Conservation (phyloP, 306 rosid genomes). For the Sicyos baderoa region DNA sequence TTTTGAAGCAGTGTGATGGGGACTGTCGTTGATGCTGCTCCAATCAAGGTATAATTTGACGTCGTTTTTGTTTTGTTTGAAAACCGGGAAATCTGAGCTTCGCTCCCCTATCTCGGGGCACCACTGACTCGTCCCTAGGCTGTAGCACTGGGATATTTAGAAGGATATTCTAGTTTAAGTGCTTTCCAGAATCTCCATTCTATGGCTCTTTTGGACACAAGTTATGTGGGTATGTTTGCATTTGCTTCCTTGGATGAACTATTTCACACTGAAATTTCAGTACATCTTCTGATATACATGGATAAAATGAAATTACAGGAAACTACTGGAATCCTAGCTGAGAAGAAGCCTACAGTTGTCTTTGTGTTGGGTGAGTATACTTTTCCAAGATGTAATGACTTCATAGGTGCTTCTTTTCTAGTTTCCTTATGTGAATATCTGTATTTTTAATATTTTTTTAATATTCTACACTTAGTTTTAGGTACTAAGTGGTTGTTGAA, state of each 20-base stretch:
- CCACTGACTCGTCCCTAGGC: too few relatives aligned
- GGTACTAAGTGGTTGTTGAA: conserved; percentile 19
- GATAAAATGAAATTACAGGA: conserved; percentile 35
- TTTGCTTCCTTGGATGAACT: neutral
- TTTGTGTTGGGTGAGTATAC: conserved; percentile 80
- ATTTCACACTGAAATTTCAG: neutral
- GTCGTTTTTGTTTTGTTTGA: too few relatives aligned
- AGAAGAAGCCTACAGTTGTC: conserved; percentile 72
- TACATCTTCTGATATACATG: neutral
- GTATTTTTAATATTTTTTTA: neutral
- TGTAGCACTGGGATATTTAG: too few relatives aligned
- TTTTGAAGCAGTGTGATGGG: conserved; percentile 52
- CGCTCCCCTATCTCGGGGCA: too few relatives aligned
- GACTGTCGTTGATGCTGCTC: conserved; percentile 49
- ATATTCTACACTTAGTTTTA: neutral
- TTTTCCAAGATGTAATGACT: neutral
- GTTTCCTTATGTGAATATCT: neutral
- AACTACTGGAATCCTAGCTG: conserved; percentile 40
- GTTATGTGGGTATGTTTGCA: neutral
- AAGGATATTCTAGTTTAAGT: too few relatives aligned
- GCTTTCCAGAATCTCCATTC: too few relatives aligned
- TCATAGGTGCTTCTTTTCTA: neutral
- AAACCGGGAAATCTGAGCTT: too few relatives aligned
- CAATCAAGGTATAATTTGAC: conserved; percentile 42
- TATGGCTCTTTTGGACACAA: too few relatives aligned